These are phyloP conservation scores for Calonectria pauciramosa DNA, from an alignment of 2,329 filamentous ascomycete genomes.

Conservation along the genomic window DNA sequence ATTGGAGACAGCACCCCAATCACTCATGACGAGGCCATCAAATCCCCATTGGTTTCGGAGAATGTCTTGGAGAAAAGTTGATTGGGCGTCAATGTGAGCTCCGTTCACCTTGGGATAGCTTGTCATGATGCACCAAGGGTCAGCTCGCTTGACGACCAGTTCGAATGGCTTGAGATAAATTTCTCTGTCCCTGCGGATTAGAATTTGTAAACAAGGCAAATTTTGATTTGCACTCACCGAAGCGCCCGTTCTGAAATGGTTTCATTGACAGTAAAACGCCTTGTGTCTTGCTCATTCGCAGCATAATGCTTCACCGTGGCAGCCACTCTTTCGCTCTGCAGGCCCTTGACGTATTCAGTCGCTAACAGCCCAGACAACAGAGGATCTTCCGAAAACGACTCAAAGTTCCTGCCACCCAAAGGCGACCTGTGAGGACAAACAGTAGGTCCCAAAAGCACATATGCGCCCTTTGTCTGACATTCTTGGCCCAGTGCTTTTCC, in stretches of 20 bases:
- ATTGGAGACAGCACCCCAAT: slow-evolving; percentile 25
- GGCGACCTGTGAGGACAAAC: slow-evolving; percentile 71
- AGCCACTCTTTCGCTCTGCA: slow-evolving; percentile 49
- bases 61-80: slow-evolving; percentile 19
- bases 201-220: neutral
- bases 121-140: slow-evolving; percentile 70
- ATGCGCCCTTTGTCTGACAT: slow-evolving; percentile 62
- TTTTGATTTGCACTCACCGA: slow-evolving; percentile 46
- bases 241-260: slow-evolving; percentile 67
- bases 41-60: slow-evolving; percentile 29
- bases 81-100: slow-evolving; percentile 28
- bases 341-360: slow-evolving; percentile 48
- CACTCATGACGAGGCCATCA: slow-evolving; percentile 32
- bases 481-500: slow-evolving; percentile 32
- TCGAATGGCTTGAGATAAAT: slow-evolving; percentile 76
- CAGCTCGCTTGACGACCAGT: slow-evolving; percentile 68
- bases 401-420: slow-evolving; percentile 61
- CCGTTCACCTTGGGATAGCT: slow-evolving; percentile 64
- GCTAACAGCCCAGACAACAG: slow-evolving; percentile 43
- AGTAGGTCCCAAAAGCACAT: slow-evolving; percentile 72
- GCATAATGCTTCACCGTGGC: slow-evolving; percentile 53
- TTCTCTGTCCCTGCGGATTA: slow-evolving; percentile 51
- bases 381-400: slow-evolving; percentile 71
- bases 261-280: slow-evolving; percentile 50
- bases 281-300: slow-evolving; percentile 63